Percentiles rank a stretch among this genome's conserved stretches.
Conservation (phyloP, 768 basidiomycete genomes). For the Lentinula lateritia region DNA sequence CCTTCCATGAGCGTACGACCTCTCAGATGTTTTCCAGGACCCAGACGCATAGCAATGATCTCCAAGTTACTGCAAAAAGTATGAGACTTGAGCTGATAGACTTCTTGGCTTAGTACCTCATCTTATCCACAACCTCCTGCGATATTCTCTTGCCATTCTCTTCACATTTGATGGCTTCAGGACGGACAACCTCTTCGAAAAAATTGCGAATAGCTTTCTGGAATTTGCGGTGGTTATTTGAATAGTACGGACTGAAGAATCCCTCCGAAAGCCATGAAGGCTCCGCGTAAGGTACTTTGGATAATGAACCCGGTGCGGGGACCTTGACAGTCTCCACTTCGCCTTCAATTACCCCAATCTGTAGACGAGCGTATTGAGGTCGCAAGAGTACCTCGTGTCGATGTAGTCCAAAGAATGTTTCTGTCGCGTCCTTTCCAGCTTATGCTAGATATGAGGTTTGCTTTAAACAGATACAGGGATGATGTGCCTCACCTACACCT, state of each 20-base stretch:
- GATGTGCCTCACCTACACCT: conserved; percentile 49
- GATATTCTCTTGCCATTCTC: conserved; percentile 84
- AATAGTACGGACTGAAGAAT: conserved; percentile 75
- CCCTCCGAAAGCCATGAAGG: conserved; percentile 73
- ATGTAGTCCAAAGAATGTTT: conserved; percentile 82
- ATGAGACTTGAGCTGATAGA: neutral
- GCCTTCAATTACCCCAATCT: conserved; percentile 58
- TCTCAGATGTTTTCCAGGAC: conserved; percentile 84
- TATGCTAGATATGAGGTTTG: neutral
- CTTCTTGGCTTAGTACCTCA: conserved; percentile 51
- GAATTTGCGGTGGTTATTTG: conserved; percentile 65
- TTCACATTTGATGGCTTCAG: conserved; percentile 76
- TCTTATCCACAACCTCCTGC: conserved; percentile 78
- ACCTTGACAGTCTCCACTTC: conserved; percentile 51
- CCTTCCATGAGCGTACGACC: conserved; percentile 76
- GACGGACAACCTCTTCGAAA: conserved; percentile 65
- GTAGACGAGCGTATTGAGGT: conserved; percentile 67
- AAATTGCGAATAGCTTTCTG: conserved; percentile 74
- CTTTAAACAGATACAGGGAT: neutral
- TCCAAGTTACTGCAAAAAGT: conserved; percentile 52
- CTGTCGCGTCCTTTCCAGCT: conserved; percentile 74
- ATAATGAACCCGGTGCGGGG: conserved; percentile 56
- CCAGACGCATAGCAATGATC: conserved; percentile 85
- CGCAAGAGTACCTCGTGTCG: conserved; percentile 72
- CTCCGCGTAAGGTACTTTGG: conserved; percentile 79